Evolutionary conservation across 176 grass and related monocot species (phyloP), one percentile per base, ranked within the genome.

Genomic region (Cenchrus fungigraminus): DNA sequence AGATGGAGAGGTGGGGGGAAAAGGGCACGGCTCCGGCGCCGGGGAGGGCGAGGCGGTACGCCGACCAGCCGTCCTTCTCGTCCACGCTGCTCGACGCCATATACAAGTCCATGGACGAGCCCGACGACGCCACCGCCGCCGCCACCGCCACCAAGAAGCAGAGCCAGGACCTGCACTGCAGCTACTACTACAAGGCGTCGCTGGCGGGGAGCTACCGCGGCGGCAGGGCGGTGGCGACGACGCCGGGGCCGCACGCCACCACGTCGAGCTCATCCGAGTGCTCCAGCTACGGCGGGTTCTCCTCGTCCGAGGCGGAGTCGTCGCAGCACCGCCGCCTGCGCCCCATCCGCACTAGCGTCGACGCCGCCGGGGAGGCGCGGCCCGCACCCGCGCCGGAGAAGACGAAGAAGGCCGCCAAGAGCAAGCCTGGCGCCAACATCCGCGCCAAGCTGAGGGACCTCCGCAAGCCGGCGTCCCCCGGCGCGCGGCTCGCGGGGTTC

Each of bases 211-310:
- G 86, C 82, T 93, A 71, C 93, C 91, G 63, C 59, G 86, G 71
- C 82, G 86, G 22, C 25, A 8, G 22, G 72, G 86, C 57, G 79
- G 78, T 45, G 56, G 79, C 65, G 82, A 83, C 34, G 88, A 82
- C 68, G 68, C 88, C 72, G 70, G 92, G 40, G 81, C 72, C 70
- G 85, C 69, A 72, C 42, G 71, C 81, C 45, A 84, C 90, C 74
- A 99, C 92, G 58, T 99, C 97, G 1, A 99, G 97, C 90, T 99
- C 97, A 3, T 99, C 97, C 16, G 97, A 99, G 15, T 84, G 90
- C 65, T 99, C 97, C 68, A 99, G 97, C 82, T 97, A 97, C 69
- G 94, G 94, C 22, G 97, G 94, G 0, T 99, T 99, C 86, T 99
- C 97, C 3, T 99, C 97, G 0, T 99, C 97, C 0, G 97, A 99